These are phyloP conservation scores for Dinochytrium kinnereticum DNA, from an alignment of 371 early-diverging fungal genomes.

Conservation along the genomic window DNA sequence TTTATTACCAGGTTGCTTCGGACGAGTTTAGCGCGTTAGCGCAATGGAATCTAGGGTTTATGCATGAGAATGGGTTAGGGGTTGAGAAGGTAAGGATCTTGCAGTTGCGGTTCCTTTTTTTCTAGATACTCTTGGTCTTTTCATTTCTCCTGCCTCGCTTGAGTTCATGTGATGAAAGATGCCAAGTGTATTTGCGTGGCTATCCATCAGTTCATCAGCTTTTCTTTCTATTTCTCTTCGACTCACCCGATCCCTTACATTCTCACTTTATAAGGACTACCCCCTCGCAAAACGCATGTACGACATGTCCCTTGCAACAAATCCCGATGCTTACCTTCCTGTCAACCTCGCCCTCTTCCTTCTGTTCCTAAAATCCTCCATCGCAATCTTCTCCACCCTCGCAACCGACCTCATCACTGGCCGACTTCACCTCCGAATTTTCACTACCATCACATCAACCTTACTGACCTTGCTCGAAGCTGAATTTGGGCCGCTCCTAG, in stretches of 20 bases:
- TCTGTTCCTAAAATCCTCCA: slow-evolving; percentile 62
- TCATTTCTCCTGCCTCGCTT: slow-evolving; percentile 12
- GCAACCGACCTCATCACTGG: not conserved
- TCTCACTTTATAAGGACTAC: slow-evolving; percentile 69
- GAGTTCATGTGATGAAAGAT: too few relatives aligned
- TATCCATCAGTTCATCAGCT: too few relatives aligned
- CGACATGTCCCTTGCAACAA: slow-evolving; percentile 74
- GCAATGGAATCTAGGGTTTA: slow-evolving; percentile 96
- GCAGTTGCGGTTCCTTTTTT: too few relatives aligned
- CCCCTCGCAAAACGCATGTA: slow-evolving; percentile 93
- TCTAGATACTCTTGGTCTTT: slow-evolving; percentile 19
- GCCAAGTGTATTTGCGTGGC: too few relatives aligned
- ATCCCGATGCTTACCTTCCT: slow-evolving; percentile 82
- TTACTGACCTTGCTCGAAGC: not conserved
- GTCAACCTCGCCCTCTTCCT: slow-evolving; percentile 78
- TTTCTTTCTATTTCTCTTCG: too few relatives aligned
- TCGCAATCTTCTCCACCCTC: not conserved
- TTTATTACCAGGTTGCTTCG: slow-evolving; percentile 89
- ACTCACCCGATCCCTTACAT: too few relatives aligned
- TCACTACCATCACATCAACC: not conserved
- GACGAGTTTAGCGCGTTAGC: slow-evolving; percentile 83
- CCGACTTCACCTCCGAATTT: not conserved
- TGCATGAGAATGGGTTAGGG: slow-evolving; percentile 96
- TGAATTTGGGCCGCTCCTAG: not conserved
- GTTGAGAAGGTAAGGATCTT: slow-evolving; percentile 72